Evolutionary conservation across 129 eudicot species (phyloP).

Genomic region (Cynara cardunculus): DNA sequence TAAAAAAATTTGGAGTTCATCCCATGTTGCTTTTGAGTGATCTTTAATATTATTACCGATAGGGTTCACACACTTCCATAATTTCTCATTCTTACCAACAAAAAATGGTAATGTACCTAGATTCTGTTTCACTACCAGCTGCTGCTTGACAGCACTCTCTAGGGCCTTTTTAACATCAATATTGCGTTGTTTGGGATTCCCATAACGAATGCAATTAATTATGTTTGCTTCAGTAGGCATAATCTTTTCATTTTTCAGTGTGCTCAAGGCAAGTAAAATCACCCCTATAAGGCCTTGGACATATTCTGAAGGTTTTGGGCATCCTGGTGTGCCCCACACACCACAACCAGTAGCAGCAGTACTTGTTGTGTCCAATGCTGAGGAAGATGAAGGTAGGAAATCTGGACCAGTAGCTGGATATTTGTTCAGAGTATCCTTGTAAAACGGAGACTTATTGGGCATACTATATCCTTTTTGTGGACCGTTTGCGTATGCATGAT

Average conservation of each 20-base stretch:
- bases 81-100: conserved; percentile 65
- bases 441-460: conserved; percentile 31
- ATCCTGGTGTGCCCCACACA: conserved; percentile 74
- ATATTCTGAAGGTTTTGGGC: conserved; percentile 72
- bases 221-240: conserved; percentile 84
- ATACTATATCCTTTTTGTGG: conserved; percentile 55
- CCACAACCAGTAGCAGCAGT: conserved; percentile 35
- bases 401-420: conserved; percentile 33
- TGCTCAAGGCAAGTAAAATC: conserved; percentile 76
- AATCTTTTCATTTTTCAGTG: conserved; percentile 74
- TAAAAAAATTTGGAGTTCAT: conserved; percentile 54
- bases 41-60: conserved; percentile 51
- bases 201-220: conserved; percentile 70
- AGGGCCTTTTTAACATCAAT: conserved; percentile 88
- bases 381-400: conserved; percentile 34
- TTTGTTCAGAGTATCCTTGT: conserved; percentile 33
- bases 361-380: conserved; percentile 30
- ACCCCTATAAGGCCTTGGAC: conserved; percentile 78
- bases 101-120: conserved; percentile 50
- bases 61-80: conserved; percentile 84
- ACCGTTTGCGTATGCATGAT: conserved; percentile 35
- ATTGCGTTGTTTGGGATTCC: conserved; percentile 52
- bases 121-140: conserved; percentile 58
- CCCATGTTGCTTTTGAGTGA: conserved; percentile 73
- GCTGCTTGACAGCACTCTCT: conserved; percentile 73